Evolutionary conservation across 768 basidiomycete species (phyloP), one percentile per base, ranked within the genome.

Genomic region (Lepiota venenata): DNA sequence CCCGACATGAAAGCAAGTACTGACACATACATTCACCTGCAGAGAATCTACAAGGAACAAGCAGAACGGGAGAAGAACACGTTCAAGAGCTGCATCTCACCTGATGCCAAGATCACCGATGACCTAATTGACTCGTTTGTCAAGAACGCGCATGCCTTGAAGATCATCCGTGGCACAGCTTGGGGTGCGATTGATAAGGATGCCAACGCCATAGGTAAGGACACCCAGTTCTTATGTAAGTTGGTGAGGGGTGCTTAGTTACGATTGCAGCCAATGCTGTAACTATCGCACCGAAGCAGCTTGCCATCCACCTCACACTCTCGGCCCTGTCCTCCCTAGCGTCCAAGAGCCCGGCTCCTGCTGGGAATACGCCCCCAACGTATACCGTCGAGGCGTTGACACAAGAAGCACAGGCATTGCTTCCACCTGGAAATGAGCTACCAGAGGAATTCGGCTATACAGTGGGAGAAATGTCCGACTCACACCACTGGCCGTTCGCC

Each of bases 1-100:
- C 96, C 96, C 0, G 96, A 99, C 71, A 98, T 99, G 92, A 95
- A 95, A 65, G 85, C 94, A 15, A 88, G 87, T 64, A 97, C 97
- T 4, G 65, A 73, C 18, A 78, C 79, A 51, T 98, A 98, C 65
- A 85, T 97, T 45, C 77, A 82, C 15, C 77, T 99, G 11, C 95
- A 98, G 65, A 84, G 77, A 39, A 66, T 98, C 55, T 99, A 95
- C 74, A 91, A 90, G 63, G 64, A 76, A 5, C 83, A 85, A 49
- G 88, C 93, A 2, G 81, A 82, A 35, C 78, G 81, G 47, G 91
- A 94, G 64, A 87, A 83, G 63, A 72, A 64, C 15, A 60, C 71
- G 0, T 80, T 91, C 65, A 79, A 77, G 66, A 72, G 72, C 39
- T 77, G 79, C 43, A 62, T 84, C 25, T 65, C 66, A 7, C 52